phyloP scores from a whole-genome alignment of 768 basidiomycete species.

The Candolleomyces efflorescens region DNA sequence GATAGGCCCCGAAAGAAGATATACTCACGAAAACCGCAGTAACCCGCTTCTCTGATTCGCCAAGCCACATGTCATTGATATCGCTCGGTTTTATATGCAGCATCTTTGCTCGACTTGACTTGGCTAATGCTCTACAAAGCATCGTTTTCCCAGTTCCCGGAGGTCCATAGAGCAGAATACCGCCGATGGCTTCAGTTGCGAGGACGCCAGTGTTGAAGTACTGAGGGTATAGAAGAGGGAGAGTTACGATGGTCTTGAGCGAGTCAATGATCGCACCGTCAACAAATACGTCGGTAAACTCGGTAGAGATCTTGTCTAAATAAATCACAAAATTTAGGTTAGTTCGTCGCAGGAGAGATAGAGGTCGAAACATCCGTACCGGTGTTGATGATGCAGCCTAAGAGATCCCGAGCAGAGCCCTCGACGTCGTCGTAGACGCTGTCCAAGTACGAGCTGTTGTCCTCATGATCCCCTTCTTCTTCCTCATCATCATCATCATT shows the following conservation, averaged over 20 bases:
- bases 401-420: not conserved
- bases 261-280: conserved; percentile 10
- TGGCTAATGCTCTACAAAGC: conserved; percentile 48
- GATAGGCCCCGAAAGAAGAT: not conserved
- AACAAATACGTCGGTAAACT: conserved; percentile 14
- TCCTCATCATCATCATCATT: not conserved
- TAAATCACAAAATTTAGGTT: not conserved
- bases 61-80: conserved; percentile 10
- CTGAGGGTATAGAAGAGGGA: conserved; percentile 11
- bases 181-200: conserved; percentile 53
- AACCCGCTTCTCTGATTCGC: conserved; percentile 13
- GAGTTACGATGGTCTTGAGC: conserved; percentile 12
- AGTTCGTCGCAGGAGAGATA: not conserved
- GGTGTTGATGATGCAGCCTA: not conserved
- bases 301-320: conserved; percentile 10
- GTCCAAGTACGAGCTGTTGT: too few species aligned
- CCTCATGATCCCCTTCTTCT: not conserved
- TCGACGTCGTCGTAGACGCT: not conserved
- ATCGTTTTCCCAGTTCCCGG: conserved; percentile 51
- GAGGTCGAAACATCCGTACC: not conserved
- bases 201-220: conserved; percentile 35
- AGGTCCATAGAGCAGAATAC: conserved; percentile 51
- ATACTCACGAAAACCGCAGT: conserved; percentile 15
- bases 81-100: conserved; percentile 15
- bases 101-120: conserved; percentile 13